Evolutionary conservation across 768 basidiomycete genomes (phyloP).

Genomic region (Hericium erinaceus): DNA sequence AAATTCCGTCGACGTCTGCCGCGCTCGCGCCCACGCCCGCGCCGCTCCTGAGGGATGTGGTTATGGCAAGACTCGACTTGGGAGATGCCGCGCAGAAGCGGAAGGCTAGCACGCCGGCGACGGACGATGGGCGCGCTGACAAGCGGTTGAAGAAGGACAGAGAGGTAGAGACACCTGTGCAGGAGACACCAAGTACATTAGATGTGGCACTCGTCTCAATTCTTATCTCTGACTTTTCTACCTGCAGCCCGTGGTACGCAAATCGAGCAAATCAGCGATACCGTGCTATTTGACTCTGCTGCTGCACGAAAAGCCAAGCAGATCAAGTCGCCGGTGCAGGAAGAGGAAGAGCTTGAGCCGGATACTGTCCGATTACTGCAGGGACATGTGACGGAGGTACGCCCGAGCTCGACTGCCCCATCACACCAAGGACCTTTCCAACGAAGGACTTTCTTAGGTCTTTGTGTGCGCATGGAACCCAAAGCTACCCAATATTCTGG

Average conservation of each 20-base stretch:
- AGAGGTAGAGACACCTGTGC: conserved; percentile 32
- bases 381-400: conserved; percentile 32
- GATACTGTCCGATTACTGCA: conserved; percentile 36
- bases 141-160: conserved; percentile 51
- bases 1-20: conserved; percentile 7
- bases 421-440: background rate
- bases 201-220: conserved; percentile 20
- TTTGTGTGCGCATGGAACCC: conserved; percentile 82
- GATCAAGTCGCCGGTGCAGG: conserved; percentile 22
- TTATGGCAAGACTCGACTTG: background rate
- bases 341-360: conserved; percentile 23
- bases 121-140: conserved; percentile 40
- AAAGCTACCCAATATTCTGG: conserved; percentile 43
- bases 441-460: conserved; percentile 36
- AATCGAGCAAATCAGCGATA: background rate
- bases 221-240: no score
- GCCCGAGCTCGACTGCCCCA: conserved; percentile 2
- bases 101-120: conserved; percentile 20
- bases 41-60: background rate
- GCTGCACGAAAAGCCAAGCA: background rate
- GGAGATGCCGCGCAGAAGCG: conserved; percentile 8
- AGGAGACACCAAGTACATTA: conserved; percentile 14
- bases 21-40: background rate
- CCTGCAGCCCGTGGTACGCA: background rate
- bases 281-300: background rate